Evolutionary conservation across 2,329 filamentous ascomycete species (phyloP).

Genomic region (Ceratocystis albifundus): DNA sequence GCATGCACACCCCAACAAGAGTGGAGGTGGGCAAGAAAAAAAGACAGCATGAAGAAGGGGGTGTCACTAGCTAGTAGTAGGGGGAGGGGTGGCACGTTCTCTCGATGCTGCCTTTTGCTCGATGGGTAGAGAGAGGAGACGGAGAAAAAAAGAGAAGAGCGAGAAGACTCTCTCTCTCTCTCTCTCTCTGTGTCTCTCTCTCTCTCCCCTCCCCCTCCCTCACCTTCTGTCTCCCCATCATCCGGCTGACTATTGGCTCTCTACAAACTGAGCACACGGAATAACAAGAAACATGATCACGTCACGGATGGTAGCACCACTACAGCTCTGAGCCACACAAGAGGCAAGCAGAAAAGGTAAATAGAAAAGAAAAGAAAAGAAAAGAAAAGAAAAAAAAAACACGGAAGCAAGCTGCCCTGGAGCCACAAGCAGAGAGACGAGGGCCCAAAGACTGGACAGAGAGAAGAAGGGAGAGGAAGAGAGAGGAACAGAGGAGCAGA

Average conservation of each 20-base stretch:
- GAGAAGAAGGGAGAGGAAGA: background rate
- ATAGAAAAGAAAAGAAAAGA: background rate
- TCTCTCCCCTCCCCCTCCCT: no score
- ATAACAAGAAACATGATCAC: slow-evolving; percentile 8
- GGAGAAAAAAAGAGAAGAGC: background rate
- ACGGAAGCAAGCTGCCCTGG: background rate
- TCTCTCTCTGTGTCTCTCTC: no score
- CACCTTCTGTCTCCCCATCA: background rate
- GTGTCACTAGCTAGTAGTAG: background rate
- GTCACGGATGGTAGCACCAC: slow-evolving; percentile 3
- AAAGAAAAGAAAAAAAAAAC: background rate
- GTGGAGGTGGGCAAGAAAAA: slow-evolving; percentile 5
- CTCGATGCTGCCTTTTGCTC: background rate
- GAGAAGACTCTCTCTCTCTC: background rate
- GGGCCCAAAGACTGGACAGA: background rate
- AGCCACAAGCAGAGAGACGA: background rate
- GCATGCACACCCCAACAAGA: slow-evolving; percentile 6
- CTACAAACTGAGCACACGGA: background rate
- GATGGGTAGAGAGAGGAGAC: background rate
- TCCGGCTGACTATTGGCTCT: background rate
- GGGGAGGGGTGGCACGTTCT: slow-evolving; percentile 13
- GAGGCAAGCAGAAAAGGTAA: background rate
- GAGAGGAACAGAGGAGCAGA: no score
- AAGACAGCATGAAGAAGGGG: slow-evolving; percentile 7
- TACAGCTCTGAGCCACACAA: background rate